A percentile compares a stretch with the other conserved stretches of the same genome.
Evolutionary conservation across 495 filamentous ascomycete species (phyloP).

Genomic region (Elasticomyces elasticus): DNA sequence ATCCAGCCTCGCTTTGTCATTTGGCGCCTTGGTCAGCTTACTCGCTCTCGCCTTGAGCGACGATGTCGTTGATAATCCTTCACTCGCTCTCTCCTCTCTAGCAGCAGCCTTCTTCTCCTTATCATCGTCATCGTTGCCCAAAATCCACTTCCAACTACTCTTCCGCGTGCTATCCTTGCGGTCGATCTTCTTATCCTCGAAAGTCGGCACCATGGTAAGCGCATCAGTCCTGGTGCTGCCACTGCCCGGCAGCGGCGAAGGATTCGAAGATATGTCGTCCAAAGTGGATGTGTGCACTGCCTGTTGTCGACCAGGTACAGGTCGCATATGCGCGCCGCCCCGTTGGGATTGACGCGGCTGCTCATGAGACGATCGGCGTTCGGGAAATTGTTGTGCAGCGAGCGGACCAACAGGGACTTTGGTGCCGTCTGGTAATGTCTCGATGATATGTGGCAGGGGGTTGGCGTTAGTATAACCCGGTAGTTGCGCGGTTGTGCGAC

Average conservation of each 20-base stretch:
- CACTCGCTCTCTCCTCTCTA: conserved; percentile 42
- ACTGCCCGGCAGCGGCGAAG: conserved; percentile 62
- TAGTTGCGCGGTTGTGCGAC: conserved; percentile 33
- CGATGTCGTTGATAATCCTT: conserved; percentile 21
- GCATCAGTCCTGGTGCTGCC: conserved; percentile 58
- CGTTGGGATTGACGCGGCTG: conserved; percentile 14
- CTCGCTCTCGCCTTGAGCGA: conserved; percentile 28
- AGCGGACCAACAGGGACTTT: conserved; percentile 13
- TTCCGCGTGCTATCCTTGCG: conserved; percentile 55
- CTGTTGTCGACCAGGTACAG: conserved; percentile 18
- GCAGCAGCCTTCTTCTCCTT: conserved; percentile 48
- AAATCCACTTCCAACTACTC: conserved; percentile 76
- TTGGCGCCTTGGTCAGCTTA: conserved; percentile 46
- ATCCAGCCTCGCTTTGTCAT: conserved; percentile 72
- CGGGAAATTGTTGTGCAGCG: conserved; percentile 22
- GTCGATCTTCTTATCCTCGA: conserved; percentile 55
- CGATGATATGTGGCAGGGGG: conserved; percentile 32
- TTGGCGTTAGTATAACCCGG: conserved; percentile 29
- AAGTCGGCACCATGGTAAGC: conserved; percentile 75
- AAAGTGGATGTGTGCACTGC: conserved; percentile 27
- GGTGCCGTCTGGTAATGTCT: conserved; percentile 30
- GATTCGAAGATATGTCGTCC: conserved; percentile 51
- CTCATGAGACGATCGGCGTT: conserved; percentile 32
- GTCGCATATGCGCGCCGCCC: conserved; percentile 21
- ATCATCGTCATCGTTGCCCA: conserved; percentile 60